Evolutionary conservation across 768 basidiomycete species (phyloP).

Genomic region (Leucocoprinus leucothites): DNA sequence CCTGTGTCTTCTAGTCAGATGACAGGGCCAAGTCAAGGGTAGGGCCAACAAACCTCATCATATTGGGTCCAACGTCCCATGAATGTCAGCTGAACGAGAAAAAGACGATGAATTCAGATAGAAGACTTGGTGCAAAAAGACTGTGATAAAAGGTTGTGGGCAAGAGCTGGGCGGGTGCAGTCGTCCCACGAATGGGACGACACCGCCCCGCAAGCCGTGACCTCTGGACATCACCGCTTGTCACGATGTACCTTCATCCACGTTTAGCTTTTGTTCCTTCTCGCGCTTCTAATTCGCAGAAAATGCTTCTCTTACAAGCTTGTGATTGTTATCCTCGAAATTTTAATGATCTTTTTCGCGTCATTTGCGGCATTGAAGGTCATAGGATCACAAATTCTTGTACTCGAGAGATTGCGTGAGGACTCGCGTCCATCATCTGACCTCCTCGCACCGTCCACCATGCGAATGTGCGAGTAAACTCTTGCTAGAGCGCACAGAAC

Average conservation of each 20-base stretch:
- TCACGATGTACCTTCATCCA: background rate
- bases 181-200: background rate
- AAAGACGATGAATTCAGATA: constrained; percentile 6
- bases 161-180: background rate
- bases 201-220: background rate
- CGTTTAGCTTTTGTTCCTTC: background rate
- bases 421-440: constrained; percentile 1
- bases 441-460: background rate
- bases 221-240: background rate
- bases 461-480: background rate
- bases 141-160: background rate
- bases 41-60: constrained; percentile 34
- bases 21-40: background rate
- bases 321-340: constrained; percentile 7
- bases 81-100: background rate
- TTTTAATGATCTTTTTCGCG: background rate
- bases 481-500: background rate
- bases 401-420: background rate
- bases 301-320: constrained; percentile 6
- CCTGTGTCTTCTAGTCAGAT: constrained; percentile 28
- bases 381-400: background rate
- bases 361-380: background rate
- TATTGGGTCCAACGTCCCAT: constrained; percentile 44
- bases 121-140: background rate
- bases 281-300: background rate